Evolutionary conservation across 768 basidiomycete species (phyloP).

Genomic region (Leccinum barrowsii): DNA sequence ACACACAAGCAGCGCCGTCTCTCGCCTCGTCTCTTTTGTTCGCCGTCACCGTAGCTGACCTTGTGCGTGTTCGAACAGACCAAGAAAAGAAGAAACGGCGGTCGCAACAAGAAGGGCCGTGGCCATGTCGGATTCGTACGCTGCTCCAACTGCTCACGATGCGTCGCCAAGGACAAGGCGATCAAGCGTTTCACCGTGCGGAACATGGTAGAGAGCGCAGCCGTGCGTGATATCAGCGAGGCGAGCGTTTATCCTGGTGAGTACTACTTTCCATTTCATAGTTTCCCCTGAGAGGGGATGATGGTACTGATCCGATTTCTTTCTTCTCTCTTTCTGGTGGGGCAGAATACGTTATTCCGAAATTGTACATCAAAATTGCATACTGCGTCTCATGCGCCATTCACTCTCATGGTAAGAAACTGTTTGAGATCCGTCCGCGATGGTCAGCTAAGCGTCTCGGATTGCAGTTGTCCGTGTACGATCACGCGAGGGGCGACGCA

Average conservation of each 20-base stretch:
- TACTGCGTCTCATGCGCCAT: conserved; percentile 99
- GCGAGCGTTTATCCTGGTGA: conserved; percentile 88
- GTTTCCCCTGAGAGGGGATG: neutral
- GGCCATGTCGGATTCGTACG: conserved; percentile 93
- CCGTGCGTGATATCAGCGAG: conserved; percentile 95
- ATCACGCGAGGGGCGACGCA: conserved; percentile 91
- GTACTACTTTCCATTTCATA: conserved; percentile 24
- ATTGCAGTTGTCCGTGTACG: conserved; percentile 91
- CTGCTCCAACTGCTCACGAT: conserved; percentile 99
- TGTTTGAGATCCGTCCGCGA: neutral
- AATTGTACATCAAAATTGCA: conserved; percentile 96
- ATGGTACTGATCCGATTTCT: neutral
- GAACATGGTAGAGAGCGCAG: conserved; percentile 99
- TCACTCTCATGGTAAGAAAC: conserved; percentile 87
- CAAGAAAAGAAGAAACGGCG: conserved; percentile 98
- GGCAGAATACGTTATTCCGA: conserved; percentile 91
- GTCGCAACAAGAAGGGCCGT: conserved; percentile 99
- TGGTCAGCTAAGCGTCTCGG: neutral
- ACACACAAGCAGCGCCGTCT: neutral
- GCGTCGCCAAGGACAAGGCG: conserved; percentile 98
- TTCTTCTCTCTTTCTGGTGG: neutral
- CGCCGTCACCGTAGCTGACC: conserved; percentile 1
- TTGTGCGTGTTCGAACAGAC: conserved; percentile 49
- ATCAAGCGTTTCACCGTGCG: conserved; percentile 99
- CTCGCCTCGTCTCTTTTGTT: neutral